A percentile compares a stretch with the other conserved stretches of the same genome.
phyloP scores from a whole-genome alignment of 208 protist species.

The Trypanosoma vivax region DNA sequence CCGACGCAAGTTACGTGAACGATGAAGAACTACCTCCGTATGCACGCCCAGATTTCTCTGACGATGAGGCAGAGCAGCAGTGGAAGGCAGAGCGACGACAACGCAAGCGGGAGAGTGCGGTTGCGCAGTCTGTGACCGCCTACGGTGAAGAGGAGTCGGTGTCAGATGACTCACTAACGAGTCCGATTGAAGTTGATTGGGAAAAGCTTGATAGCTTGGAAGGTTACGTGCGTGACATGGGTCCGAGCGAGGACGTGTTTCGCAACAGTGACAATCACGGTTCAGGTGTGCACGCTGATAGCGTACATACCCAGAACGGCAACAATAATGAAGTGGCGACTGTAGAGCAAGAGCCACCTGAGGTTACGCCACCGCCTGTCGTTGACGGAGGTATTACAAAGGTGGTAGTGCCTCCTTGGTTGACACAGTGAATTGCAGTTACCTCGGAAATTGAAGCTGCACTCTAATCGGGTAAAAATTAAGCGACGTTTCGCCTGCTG shows the following conservation, averaged over 20 bases:
- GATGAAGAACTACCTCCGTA: slow-evolving; percentile 80
- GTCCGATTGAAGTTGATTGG: slow-evolving; percentile 16
- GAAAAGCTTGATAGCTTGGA: slow-evolving; percentile 15
- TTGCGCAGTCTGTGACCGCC: not conserved
- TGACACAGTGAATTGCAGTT: not conserved
- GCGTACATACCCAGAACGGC: not conserved
- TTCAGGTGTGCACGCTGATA: not conserved
- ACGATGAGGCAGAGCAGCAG: slow-evolving; percentile 74
- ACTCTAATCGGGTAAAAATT: too few species aligned
- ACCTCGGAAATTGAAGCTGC: not conserved
- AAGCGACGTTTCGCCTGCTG: too few species aligned
- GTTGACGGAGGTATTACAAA: not conserved
- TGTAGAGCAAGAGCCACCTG: not conserved
- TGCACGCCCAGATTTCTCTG: slow-evolving; percentile 80
- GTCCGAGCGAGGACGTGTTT: not conserved
- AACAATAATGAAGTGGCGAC: not conserved
- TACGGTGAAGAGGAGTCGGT: not conserved
- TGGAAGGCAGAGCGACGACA: slow-evolving; percentile 71
- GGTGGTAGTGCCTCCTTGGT: not conserved
- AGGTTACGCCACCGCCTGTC: not conserved
- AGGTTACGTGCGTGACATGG: not conserved
- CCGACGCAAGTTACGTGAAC: slow-evolving; percentile 85
- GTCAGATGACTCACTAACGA: too few species aligned
- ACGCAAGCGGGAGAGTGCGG: not conserved
- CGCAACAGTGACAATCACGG: not conserved